Percentiles rank a stretch among this genome's conserved stretches.
Conservation (phyloP, 2,329 filamentous ascomycete genomes). For the Thelonectria discophora region DNA sequence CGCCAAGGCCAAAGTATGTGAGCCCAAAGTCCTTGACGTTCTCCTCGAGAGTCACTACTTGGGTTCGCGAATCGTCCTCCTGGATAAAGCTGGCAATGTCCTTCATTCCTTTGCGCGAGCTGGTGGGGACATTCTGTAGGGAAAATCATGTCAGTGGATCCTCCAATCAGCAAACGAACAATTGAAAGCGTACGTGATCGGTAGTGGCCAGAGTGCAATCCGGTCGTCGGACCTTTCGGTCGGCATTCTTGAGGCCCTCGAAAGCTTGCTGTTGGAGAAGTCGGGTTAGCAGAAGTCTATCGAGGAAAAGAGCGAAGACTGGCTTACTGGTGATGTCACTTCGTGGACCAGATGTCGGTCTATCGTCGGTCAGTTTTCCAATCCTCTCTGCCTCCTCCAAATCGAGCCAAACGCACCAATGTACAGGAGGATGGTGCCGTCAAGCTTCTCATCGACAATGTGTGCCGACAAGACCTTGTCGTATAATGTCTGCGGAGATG, state of each 20-base stretch:
- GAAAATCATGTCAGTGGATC: constrained; percentile 28
- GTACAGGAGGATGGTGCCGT: constrained; percentile 91
- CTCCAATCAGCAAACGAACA: background rate
- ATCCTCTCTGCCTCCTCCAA: no score
- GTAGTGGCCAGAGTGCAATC: constrained; percentile 97
- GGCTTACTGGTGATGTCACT: constrained; percentile 92
- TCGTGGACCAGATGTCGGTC: constrained; percentile 97
- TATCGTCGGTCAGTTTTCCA: constrained; percentile 44
- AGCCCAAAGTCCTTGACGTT: constrained; percentile 97
- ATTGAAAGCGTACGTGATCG: constrained; percentile 78
- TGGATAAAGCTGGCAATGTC: constrained; percentile 94
- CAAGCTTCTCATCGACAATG: constrained; percentile 92
- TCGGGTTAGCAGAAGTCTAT: constrained; percentile 25
- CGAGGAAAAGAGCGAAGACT: no score
- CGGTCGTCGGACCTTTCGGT: constrained; percentile 86
- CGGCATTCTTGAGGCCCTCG: constrained; percentile 90
- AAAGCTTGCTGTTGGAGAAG: constrained; percentile 80
- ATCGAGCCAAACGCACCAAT: constrained; percentile 71
- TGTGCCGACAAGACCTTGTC: constrained; percentile 97
- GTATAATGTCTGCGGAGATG: constrained; percentile 85
- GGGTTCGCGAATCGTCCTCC: constrained; percentile 90
- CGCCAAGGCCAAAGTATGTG: constrained; percentile 95
- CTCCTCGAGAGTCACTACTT: constrained; percentile 95
- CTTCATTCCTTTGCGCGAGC: constrained; percentile 90
- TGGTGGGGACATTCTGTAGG: constrained; percentile 87